Base-by-base conservation (phyloP, 306 rosid genomes). In the Cucumis cinereus region DNA sequence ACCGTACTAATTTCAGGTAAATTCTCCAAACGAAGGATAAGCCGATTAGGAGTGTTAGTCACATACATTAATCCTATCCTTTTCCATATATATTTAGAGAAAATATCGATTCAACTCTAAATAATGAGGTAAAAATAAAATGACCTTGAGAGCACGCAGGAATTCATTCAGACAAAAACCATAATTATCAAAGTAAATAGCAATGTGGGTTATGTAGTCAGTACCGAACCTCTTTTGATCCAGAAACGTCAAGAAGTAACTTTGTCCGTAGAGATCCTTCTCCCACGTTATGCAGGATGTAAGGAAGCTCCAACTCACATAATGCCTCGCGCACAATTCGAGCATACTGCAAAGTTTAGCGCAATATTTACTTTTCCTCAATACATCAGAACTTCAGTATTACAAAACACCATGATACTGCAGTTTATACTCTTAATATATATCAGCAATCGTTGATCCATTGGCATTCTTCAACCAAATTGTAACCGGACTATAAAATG, bases 291-390 rank as follows among this genome's bases (percentile, higher is more conserved):
- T 91, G 97, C 58, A 93, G 90, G 80, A 88, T 79, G 87, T 91
- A 93, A 49, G 96, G 96, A 80, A 93, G 93, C 85, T 93, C 98
- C 87, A 93, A 83, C 77, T 93, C 98, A 24, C 98, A 93, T n/a
- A 93, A 85, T 43, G 98, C 98, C 82, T 93, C 97, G 11, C 97
- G 98, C 53, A 93, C 97, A 80, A 91, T 83, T 79, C 98, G 79
- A 43, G 98, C 93, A 82, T 82, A 81, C 98, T 93, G 49, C 3
- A 47, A 15, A 53, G 52, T 36, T 38, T 1, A 38, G 14, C 71
- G 14, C 71, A 36, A 36, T 64, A 35, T n/a, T 41, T 41, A 11
- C 2, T 66, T 66, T 40, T 10, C 52, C 30, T 54, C 20, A 33
- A 6, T 33, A 54, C 17, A 55, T 30, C 77, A 54, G 4, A 54